Evolutionary conservation across 352 stramenopile genomes (phyloP), one percentile per base, ranked within the genome.

Genomic region (Phytophthora nicotianae): DNA sequence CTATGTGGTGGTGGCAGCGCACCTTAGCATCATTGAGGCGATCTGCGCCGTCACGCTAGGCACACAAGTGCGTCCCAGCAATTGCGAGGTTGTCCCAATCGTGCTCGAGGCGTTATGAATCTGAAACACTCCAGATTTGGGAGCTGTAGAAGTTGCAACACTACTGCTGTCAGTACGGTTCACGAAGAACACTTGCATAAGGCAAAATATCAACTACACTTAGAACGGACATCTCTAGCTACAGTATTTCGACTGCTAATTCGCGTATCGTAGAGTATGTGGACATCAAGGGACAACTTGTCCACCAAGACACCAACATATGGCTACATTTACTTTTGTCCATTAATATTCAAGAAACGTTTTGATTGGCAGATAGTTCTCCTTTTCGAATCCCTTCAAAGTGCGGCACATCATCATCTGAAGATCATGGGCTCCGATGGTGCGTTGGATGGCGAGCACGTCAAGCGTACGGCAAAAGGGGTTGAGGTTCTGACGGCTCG

Each of bases 1-100:
- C 4, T 72, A 88, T 33, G 81, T 93, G 13, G 82, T 84, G 0
- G 76, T 93, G 17, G 78, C 81, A 46, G 77, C 79, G 3, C 85
- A 93, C 51, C 79, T 83, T 29, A 83, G 79, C 17, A 91, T 93
- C 65, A 93, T 93, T 49, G 70, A 82, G 33, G 77, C 77, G 17
- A 74, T 88, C 14, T 87, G 78, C 58, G 75, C 80, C 13, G 68
- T 91, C 13, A 59, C 58, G 19, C 24, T 67, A 35, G 42, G 27
- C 23, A 69, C 42, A 7, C 33, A 54, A 57, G 60, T 73, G n/a
- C 65, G 61, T 24, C 65, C 53, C 4, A 58, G 42, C 37, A 88
- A 88, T 61, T 88, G 79, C 50, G 79, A 88, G 27, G 59, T 79
- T 33, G 60, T 86, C 16, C 79, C 79, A 16, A 65, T 88, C 42